Evolutionary conservation across 225 moss, liverwort and hornwort genomes (phyloP), one percentile per base, ranked within the genome.

Genomic region (Antitrichia curtipendula): DNA sequence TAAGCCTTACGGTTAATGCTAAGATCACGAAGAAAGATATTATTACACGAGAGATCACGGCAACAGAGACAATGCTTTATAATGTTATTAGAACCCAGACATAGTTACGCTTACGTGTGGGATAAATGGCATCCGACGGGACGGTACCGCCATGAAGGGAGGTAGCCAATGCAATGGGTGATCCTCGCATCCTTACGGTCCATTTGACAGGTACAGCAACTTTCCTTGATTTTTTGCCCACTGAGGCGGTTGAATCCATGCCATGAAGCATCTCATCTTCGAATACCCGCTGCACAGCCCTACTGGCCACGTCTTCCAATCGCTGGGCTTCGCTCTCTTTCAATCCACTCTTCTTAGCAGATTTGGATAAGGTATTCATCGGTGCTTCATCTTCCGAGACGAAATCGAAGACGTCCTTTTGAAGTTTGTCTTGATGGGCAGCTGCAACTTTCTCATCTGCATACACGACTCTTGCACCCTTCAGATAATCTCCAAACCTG

Each of bases 261-360:
- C 87, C 76, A 89, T 87, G 73, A 56, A 91, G 90, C 93, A 93
- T 93, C 82, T 92, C 93, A 80, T 93, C 93, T 40, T 91, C 92
- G 57, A 93, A 68, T 61, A 93, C 93, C 88, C 89, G 90, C 88
- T 89, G 78, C 63, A 92, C 92, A 62, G 92, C 93, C 69, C 74
- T 90, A 54, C 90, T 78, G 36, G 90, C 91, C 64, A 93, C 57
- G 54, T 91, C 85, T 7, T 93, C 93, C 88, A 93, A 86, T 74
- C 62, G 91, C 66, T 88, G 88, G 34, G 89, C 86, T 84, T 86
- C 86, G 36, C 86, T 75, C 88, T 71, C 89, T 56, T 54, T 75
- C 24, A 16, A 74, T 80, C 60, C 87, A 50, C 50, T 83, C 34
- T 50, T 85, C 59, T 88, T 57, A 72, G 65, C 79, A 53, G 73